phyloP scores from a whole-genome alignment of 345 rosid species.

The rapeseed (Brassica napus) region DNA sequence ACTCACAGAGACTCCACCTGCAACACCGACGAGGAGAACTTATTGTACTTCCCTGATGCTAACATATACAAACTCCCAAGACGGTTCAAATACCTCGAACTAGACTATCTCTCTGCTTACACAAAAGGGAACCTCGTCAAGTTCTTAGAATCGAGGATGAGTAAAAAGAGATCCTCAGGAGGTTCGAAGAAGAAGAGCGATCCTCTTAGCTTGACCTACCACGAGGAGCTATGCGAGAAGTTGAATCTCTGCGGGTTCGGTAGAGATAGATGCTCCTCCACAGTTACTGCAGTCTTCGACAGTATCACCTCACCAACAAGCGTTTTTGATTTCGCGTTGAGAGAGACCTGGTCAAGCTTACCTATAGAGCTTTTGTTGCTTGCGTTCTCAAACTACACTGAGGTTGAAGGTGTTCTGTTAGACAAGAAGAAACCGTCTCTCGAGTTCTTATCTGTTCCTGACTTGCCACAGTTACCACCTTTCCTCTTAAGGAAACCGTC shows the following conservation, averaged over 20 bases:
- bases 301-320: constrained; percentile 54
- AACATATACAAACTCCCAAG: constrained; percentile 48
- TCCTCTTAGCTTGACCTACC: constrained; percentile 42
- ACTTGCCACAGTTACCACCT: constrained; percentile 62
- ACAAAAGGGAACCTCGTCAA: constrained; percentile 47
- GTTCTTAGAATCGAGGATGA: constrained; percentile 45
- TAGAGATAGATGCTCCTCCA: constrained; percentile 48
- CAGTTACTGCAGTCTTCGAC: constrained; percentile 45
- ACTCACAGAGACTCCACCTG: constrained; percentile 43
- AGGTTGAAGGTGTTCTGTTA: constrained; percentile 46
- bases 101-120: constrained; percentile 53
- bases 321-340: constrained; percentile 53
- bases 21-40: constrained; percentile 41
- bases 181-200: constrained; percentile 19
- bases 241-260: constrained; percentile 50
- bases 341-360: constrained; percentile 61
- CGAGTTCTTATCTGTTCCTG: constrained; percentile 65
- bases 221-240: constrained; percentile 56
- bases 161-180: constrained; percentile 14
- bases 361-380: constrained; percentile 57
- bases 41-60: constrained; percentile 43
- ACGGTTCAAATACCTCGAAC: constrained; percentile 50
- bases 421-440: constrained; percentile 48
- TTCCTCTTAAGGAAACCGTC: constrained; percentile 60
- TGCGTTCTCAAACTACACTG: constrained; percentile 67